Conservation (phyloP, 441 rosid species). For the Sinapis alba region DNA sequence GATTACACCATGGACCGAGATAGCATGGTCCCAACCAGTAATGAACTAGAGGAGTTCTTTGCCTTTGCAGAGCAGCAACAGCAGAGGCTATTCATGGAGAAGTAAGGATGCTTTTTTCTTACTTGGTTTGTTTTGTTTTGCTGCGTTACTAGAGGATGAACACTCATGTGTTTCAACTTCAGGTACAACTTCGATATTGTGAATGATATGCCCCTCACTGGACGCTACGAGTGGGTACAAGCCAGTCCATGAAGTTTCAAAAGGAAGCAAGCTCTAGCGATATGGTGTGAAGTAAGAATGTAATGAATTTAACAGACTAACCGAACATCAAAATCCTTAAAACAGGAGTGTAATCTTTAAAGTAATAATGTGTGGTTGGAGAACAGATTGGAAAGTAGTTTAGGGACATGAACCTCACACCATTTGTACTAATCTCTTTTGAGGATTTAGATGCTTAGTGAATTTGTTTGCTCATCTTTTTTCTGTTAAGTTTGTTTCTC, state of each 20-base stretch:
- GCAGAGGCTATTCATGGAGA: constrained; percentile 52
- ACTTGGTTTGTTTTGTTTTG: background rate
- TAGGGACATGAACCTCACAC: constrained; percentile 37
- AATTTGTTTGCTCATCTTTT: constrained; percentile 18
- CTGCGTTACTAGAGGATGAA: background rate
- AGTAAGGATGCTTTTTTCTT: constrained; percentile 42
- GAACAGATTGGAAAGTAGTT: constrained; percentile 29
- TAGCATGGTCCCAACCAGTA: constrained; percentile 41
- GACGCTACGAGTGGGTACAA: constrained; percentile 67
- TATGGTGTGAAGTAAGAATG: constrained; percentile 34
- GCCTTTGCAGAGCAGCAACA: constrained; percentile 57
- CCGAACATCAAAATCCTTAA: constrained; percentile 39
- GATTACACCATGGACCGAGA: constrained; percentile 34
- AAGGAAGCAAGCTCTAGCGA: constrained; percentile 20
- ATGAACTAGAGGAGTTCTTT: constrained; percentile 64
- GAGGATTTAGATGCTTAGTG: constrained; percentile 18
- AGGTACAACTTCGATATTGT: constrained; percentile 73
- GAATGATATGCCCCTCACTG: constrained; percentile 59
- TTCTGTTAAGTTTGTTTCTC: constrained; percentile 7
- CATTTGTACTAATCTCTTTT: constrained; percentile 33
- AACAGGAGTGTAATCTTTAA: constrained; percentile 26
- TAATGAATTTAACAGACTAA: constrained; percentile 38
- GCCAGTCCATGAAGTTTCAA: constrained; percentile 39
- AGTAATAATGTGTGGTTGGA: constrained; percentile 39
- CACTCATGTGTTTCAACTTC: constrained; percentile 17